These are phyloP conservation scores for Pythium guiyangense DNA, from an alignment of 352 stramenopile genomes.

Conservation along the genomic window DNA sequence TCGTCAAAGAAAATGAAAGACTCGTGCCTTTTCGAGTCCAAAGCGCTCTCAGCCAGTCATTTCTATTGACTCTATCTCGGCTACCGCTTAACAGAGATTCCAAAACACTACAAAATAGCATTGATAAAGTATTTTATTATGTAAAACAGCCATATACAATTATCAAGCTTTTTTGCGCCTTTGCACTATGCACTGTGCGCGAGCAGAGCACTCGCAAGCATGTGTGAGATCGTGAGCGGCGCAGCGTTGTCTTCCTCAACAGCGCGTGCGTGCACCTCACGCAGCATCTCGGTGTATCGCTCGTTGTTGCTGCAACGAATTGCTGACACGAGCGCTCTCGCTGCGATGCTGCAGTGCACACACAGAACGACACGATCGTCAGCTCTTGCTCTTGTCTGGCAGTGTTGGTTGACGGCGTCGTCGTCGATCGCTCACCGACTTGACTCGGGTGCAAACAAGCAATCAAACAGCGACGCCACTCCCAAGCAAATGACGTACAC, in stretches of 20 bases:
- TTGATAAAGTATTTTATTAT: not conserved
- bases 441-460: not conserved
- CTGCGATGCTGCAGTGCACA: constrained; percentile 31
- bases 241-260: constrained; percentile 36
- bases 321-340: constrained; percentile 25
- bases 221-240: constrained; percentile 28
- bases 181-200: not conserved
- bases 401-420: not conserved
- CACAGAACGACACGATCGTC: not conserved
- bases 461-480: not conserved
- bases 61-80: constrained; percentile 4
- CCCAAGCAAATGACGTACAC: constrained; percentile 25
- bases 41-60: constrained; percentile 8
- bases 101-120: not conserved
- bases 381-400: not conserved
- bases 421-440: not conserved
- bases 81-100: not conserved
- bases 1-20: not conserved
- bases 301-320: constrained; percentile 23
- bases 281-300: constrained; percentile 29
- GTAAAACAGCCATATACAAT: not conserved
- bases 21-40: not conserved
- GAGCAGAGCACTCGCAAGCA: constrained; percentile 19
- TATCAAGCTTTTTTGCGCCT: not conserved
- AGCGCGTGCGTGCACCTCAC: constrained; percentile 33